Percentiles rank a stretch among this genome's conserved stretches.
These are phyloP conservation scores for Cladophialophora yegresii DNA, from an alignment of 2,329 filamentous ascomycete genomes.

Conservation along the genomic window DNA sequence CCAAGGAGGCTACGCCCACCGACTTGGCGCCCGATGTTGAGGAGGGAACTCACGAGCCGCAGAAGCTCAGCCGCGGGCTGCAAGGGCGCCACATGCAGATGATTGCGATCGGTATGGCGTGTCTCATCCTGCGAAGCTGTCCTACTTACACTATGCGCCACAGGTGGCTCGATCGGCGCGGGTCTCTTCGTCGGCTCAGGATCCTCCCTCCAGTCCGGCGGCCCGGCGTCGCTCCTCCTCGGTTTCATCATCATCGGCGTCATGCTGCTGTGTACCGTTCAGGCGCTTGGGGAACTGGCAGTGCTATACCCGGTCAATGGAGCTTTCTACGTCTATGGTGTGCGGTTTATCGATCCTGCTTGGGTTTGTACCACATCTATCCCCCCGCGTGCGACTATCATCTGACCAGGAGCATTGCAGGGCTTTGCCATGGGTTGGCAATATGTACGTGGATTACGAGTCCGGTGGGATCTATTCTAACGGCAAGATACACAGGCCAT, in stretches of 20 bases:
- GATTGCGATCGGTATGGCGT: slow-evolving; percentile 34
- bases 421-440: slow-evolving; percentile 94
- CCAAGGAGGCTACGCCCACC: slow-evolving; percentile 6
- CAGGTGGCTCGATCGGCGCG: slow-evolving; percentile 45
- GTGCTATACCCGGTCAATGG: slow-evolving; percentile 88
- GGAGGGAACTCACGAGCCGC: slow-evolving; percentile 10
- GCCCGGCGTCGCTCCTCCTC: slow-evolving; percentile 44
- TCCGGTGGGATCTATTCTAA: background rate
- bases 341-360: slow-evolving; percentile 88
- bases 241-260: slow-evolving; percentile 61
- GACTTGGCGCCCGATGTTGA: slow-evolving; percentile 20
- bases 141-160: background rate
- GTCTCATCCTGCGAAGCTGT: background rate
- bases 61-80: slow-evolving; percentile 44
- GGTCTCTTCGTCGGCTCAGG: slow-evolving; percentile 36
- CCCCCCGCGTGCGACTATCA: background rate
- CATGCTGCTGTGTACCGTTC: slow-evolving; percentile 90
- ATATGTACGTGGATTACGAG: slow-evolving; percentile 53
- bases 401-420: slow-evolving; percentile 6
- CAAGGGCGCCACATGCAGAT: slow-evolving; percentile 45
- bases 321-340: slow-evolving; percentile 88
- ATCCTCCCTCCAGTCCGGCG: slow-evolving; percentile 42
- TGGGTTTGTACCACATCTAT: slow-evolving; percentile 59
- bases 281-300: slow-evolving; percentile 87
- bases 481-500: slow-evolving; percentile 53